phyloP scores from a whole-genome alignment of 805 yeast species.

The Isabelozyma heimii region DNA sequence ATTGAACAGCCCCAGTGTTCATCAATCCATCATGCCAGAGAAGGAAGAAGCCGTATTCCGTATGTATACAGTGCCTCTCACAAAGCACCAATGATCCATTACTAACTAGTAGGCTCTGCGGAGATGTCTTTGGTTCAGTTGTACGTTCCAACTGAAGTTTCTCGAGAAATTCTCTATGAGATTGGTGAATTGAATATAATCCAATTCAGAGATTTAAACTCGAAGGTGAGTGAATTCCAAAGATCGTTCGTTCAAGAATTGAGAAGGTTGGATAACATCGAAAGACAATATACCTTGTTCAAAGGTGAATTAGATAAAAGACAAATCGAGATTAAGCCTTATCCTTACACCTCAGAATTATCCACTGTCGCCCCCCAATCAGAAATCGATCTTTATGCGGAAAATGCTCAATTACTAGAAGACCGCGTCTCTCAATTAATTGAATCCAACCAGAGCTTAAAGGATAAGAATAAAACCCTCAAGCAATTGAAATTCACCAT shows the following conservation, averaged over 20 bases:
- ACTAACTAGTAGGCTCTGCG: conserved; percentile 68
- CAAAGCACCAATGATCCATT: neutral
- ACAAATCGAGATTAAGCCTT: conserved; percentile 33
- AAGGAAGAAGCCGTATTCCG: conserved; percentile 49
- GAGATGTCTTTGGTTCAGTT: conserved; percentile 93
- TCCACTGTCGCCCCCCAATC: conserved; percentile 40
- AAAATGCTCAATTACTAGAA: conserved; percentile 66
- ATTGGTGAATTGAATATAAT: conserved; percentile 84
- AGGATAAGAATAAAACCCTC: conserved; percentile 59
- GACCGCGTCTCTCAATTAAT: conserved; percentile 69
- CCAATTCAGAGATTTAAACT: conserved; percentile 83
- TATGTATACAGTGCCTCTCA: conserved; percentile 18
- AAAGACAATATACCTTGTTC: conserved; percentile 63
- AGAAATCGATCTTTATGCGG: conserved; percentile 69
- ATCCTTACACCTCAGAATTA: conserved; percentile 23
- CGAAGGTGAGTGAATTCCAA: conserved; percentile 79
- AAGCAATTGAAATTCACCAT: conserved; percentile 63
- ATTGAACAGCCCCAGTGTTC: neutral
- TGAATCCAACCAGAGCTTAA: conserved; percentile 63
- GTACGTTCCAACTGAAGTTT: conserved; percentile 85
- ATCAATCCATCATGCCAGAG: conserved; percentile 16
- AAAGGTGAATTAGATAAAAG: conserved; percentile 50
- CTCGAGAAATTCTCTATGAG: conserved; percentile 81
- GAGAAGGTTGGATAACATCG: conserved; percentile 78
- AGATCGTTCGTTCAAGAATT: conserved; percentile 87